Base-by-base conservation (phyloP, 176 grass and related monocot genomes). In the Chrysopogon serrulatus region DNA sequence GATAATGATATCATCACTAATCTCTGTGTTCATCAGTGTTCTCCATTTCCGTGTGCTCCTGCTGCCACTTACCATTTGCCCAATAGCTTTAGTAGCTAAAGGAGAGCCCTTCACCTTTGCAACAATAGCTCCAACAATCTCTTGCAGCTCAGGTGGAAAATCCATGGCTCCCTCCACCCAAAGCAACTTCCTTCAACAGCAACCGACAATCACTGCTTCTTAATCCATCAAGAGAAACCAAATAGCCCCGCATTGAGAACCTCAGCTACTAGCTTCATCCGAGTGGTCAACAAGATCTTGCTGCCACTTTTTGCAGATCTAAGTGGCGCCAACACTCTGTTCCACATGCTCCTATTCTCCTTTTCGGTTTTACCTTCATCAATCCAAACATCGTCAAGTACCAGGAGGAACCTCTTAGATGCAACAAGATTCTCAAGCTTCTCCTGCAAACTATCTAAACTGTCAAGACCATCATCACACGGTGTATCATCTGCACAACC, bases 381-480 rank as follows among this genome's bases (percentile, higher is more conserved):
- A 67, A 77, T 62, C 92, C 90, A 81, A 51, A 94, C 79, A 81
- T 94, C 88, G 51, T 83, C 82, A 84, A 94, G 77, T 35, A 94
- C 86, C 9, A 94, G 27, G 23, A 94, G 49, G 65, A 89, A 84
- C 63, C 34, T 94, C 61, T 88, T 91, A 10, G 41, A 24, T 17
- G n/a, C 15, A 9, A 91, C 37, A 10, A n/a, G 32, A 16, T 31
- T 21, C 54, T 71, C 24, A 54, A 90, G 66, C 63, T 19, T 51
- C 6, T 32, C 33, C 65, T 91, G 86, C 56, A 86, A 80, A 27
- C 30, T 71, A 32, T 83, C 67, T 16, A 84, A 49, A 36, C 57
- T 21, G 37, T 17, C 13, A 0, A 61, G 26, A 34, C 31, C 31
- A 24, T 31, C 39, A 2, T 16, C 31, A 8, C 59, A 33, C 30